Evolutionary conservation across 805 yeast genomes (phyloP).

Genomic region (Yarrowia keelungensis): DNA sequence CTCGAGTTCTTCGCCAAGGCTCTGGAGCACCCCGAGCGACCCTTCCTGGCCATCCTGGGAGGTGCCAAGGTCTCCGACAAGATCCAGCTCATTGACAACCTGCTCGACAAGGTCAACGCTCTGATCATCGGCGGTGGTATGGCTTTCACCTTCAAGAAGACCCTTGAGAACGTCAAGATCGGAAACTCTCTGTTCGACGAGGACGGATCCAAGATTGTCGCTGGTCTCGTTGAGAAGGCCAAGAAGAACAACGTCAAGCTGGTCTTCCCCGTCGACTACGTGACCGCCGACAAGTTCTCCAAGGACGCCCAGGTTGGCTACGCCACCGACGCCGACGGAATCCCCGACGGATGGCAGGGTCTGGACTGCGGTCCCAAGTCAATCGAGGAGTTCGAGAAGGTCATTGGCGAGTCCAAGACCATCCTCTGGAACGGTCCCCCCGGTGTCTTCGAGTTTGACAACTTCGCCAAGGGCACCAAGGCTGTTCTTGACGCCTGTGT

Average conservation of each 20-base stretch:
- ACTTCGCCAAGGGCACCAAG: conserved; percentile 91
- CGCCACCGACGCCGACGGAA: conserved; percentile 90
- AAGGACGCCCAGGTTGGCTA: conserved; percentile 85
- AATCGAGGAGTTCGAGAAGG: conserved; percentile 74
- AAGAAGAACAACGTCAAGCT: conserved; percentile 94
- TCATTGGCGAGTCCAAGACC: conserved; percentile 93
- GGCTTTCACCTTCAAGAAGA: conserved; percentile 99
- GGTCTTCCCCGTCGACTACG: conserved; percentile 93
- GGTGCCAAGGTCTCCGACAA: conserved; percentile 99
- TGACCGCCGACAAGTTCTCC: conserved; percentile 92
- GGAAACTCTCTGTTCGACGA: conserved; percentile 93
- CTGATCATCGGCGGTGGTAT: conserved; percentile 99
- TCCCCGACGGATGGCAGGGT: conserved; percentile 95
- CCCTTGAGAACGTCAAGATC: conserved; percentile 79
- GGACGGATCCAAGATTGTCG: conserved; percentile 95
- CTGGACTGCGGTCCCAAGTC: conserved; percentile 95
- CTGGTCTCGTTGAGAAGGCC: conserved; percentile 91
- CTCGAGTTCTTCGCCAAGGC: conserved; percentile 97
- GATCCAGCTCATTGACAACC: conserved; percentile 95
- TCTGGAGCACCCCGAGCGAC: conserved; percentile 96
- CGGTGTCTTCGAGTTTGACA: conserved; percentile 98
- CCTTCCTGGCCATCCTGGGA: conserved; percentile 97
- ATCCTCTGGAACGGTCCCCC: conserved; percentile 99
- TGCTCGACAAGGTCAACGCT: conserved; percentile 90
- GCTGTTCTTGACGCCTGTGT: conserved; percentile 87